Conservation (phyloP, 108 stramenopile species). For the Discostella stelligeroides region DNA sequence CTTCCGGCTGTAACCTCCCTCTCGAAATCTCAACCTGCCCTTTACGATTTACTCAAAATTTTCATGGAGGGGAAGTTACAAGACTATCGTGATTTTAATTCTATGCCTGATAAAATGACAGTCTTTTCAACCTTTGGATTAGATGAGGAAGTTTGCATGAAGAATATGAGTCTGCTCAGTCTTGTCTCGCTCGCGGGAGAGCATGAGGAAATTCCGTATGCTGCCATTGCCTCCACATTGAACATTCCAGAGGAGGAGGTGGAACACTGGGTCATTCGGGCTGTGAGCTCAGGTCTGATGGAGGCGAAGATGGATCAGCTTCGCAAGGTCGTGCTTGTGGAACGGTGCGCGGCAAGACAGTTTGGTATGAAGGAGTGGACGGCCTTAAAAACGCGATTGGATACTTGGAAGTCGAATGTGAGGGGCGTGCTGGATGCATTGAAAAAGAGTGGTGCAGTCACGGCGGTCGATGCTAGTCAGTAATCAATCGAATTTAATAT, state of each 20-base stretch:
- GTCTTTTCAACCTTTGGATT: conserved; percentile 61
- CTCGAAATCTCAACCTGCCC: conserved; percentile 34
- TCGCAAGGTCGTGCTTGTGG: conserved; percentile 76
- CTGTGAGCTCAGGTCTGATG: conserved; percentile 77
- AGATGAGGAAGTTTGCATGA: conserved; percentile 58
- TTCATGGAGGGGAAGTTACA: conserved; percentile 84
- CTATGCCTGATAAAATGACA: conserved; percentile 62
- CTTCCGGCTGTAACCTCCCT: conserved; percentile 74
- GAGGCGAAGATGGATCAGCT: conserved; percentile 91
- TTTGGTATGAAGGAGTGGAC: conserved; percentile 88
- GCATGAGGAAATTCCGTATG: conserved; percentile 81
- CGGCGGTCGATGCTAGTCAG: conserved; percentile 12
- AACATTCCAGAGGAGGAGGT: conserved; percentile 70
- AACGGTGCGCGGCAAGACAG: conserved; percentile 76
- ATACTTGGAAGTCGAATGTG: conserved; percentile 49
- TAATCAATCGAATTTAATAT: background rate
- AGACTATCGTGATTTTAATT: conserved; percentile 72
- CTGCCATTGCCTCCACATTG: conserved; percentile 70
- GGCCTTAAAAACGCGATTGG: conserved; percentile 66
- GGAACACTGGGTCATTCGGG: conserved; percentile 87
- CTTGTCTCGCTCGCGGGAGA: conserved; percentile 71
- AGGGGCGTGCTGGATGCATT: conserved; percentile 45
- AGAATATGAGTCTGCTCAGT: conserved; percentile 83
- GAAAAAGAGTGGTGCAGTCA: conserved; percentile 36
- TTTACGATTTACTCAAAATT: conserved; percentile 72